Percentiles rank a stretch among this genome's conserved stretches.
phyloP scores from a whole-genome alignment of 495 filamentous ascomycete genomes.

The Penicillium bialowiezense region DNA sequence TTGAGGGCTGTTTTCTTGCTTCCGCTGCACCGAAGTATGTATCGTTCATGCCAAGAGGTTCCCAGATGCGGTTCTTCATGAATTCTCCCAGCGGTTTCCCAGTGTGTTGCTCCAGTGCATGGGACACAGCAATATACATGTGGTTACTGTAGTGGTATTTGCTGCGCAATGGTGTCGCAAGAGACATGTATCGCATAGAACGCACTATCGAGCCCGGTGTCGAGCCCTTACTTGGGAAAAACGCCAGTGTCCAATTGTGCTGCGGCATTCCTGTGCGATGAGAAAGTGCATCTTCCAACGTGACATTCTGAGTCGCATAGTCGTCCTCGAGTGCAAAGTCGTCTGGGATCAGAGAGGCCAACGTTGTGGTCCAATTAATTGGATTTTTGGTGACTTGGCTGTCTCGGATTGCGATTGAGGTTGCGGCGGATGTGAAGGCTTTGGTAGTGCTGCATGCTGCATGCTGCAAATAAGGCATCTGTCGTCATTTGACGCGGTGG shows the following conservation, averaged over 20 bases:
- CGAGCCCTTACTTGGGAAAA: neutral
- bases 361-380: conserved; percentile 48
- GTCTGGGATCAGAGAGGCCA: conserved; percentile 46
- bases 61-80: conserved; percentile 45
- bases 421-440: conserved; percentile 50
- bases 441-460: conserved; percentile 57
- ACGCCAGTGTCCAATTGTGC: conserved; percentile 17
- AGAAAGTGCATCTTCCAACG: conserved; percentile 49
- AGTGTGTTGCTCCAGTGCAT: conserved; percentile 42
- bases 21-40: conserved; percentile 29
- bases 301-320: conserved; percentile 42
- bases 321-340: conserved; percentile 52
- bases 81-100: conserved; percentile 35
- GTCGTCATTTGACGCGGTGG: conserved; percentile 34
- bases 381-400: conserved; percentile 22
- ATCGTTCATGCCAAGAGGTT: conserved; percentile 45
- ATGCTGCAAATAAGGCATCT: conserved; percentile 37
- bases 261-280: conserved; percentile 49
- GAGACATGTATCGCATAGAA: conserved; percentile 34
- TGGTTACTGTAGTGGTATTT: conserved; percentile 50
- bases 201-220: conserved; percentile 23
- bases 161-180: conserved; percentile 32
- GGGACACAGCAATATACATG: conserved; percentile 44
- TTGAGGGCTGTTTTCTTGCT: conserved; percentile 8
- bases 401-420: conserved; percentile 46